Base-by-base conservation (phyloP, 2,329 filamentous ascomycete species). In the Zasmidium citrigriseum region DNA sequence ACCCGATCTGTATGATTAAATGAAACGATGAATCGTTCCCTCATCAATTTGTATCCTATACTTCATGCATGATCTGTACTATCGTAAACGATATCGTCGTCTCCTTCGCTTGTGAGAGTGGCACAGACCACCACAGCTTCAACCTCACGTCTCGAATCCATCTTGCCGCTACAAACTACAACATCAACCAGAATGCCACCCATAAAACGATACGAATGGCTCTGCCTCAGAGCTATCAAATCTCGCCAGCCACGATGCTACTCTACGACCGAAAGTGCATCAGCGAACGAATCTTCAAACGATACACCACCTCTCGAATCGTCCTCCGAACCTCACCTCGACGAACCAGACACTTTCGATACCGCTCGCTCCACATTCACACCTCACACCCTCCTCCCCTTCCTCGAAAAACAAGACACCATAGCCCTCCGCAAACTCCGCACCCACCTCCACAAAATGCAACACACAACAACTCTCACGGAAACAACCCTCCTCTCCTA, bases 211-310 rank as follows among this genome's bases (percentile, higher is more conserved):
- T 44, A 55, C 46, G 46, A 50, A 55, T 55, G 53, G 53, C 21
- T 50, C 53, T 55, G 53, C 29, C 46, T 55, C 20, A 46, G 53
- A 29, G 29, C 48, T 21, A 34, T 51, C 14, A 38, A 51, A 51
- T 21, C 48, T 21, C 25, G 48, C 11, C 2, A 48, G 34, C 34
- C 14, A 22, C 21, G 21, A 21, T 16, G 18, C 27, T 29, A 7
- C 27, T 29, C 7, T 29, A 14, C 27, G 23, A 18, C 25, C 24
- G 4, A 22, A 23, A 47, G 2, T 20, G 9, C 5, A 9, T 22
- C 25, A 51, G 14, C 10, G 21, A 27, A 14, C 48, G 5, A 16
- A n/a, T 18, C 48, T 34, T 14, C 48, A 38, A 9, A 27, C 29
- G 1, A 18, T 20, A 14, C 21, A 38, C 24, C 48, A 51, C 4